A percentile compares a stretch with the other conserved stretches of the same genome.
phyloP scores from a whole-genome alignment of 768 basidiomycete species.

The Amanita pseudoporphyria region DNA sequence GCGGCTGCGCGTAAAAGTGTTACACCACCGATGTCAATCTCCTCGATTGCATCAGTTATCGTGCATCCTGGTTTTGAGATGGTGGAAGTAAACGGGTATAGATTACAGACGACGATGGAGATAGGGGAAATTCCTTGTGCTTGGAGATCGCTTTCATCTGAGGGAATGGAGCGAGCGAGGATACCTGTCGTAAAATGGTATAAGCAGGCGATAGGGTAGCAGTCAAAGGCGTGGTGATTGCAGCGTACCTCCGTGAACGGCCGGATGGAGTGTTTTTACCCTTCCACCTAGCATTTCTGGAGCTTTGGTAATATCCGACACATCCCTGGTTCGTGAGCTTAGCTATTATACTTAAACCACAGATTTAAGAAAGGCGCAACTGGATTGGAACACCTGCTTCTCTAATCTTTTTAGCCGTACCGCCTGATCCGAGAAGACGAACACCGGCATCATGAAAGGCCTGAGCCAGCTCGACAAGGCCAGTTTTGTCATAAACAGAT shows the following conservation, averaged over 20 bases:
- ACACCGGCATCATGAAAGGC: conserved; percentile 79
- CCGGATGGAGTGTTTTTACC: conserved; percentile 97
- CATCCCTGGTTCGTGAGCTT: conserved; percentile 54
- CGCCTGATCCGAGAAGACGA: conserved; percentile 87
- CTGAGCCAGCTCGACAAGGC: conserved; percentile 79
- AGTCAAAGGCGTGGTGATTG: not conserved
- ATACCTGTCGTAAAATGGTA: conserved; percentile 51
- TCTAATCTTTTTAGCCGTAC: conserved; percentile 96
- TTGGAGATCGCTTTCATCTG: conserved; percentile 80
- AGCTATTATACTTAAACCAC: not conserved
- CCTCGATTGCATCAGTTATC: conserved; percentile 88
- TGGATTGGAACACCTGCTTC: conserved; percentile 87
- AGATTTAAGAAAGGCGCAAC: conserved; percentile 35
- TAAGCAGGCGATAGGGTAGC: not conserved
- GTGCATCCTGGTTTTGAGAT: conserved; percentile 85
- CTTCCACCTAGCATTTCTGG: conserved; percentile 99
- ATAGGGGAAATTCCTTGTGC: conserved; percentile 85
- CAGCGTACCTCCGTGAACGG: conserved; percentile 83
- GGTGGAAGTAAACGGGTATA: conserved; percentile 93
- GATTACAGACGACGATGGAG: conserved; percentile 96
- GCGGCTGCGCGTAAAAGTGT: conserved; percentile 96
- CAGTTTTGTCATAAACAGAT: conserved; percentile 94
- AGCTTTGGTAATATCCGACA: conserved; percentile 93
- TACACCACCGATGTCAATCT: conserved; percentile 98
- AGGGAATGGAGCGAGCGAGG: conserved; percentile 83